Conservation (phyloP, 176 grass and related monocot species). For the Canna indica region DNA sequence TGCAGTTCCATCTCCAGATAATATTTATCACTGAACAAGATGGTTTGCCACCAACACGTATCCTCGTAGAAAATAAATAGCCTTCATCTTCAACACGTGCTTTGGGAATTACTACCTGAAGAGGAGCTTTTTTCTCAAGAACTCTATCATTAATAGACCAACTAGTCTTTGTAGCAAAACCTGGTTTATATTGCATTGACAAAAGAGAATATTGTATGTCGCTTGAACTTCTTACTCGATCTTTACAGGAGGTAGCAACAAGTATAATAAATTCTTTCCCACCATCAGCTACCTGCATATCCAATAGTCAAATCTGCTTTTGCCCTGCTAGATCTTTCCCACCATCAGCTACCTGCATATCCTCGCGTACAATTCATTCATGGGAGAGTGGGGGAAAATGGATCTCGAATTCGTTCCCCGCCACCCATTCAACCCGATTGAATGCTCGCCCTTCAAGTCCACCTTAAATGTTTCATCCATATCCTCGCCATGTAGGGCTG, state of each 20-base stretch:
- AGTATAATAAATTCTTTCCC: constrained; percentile 80
- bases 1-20: constrained; percentile 94
- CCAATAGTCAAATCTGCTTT: constrained; percentile 97
- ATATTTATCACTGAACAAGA: constrained; percentile 79
- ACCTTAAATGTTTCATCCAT: too few species aligned
- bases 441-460: too few species aligned
- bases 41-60: constrained; percentile 83
- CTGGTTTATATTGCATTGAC: constrained; percentile 71
- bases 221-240: constrained; percentile 89
- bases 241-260: constrained; percentile 97
- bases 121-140: constrained; percentile 94
- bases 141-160: constrained; percentile 44
- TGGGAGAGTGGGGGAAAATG: too few species aligned
- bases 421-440: too few species aligned
- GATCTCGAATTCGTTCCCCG: too few species aligned
- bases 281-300: constrained; percentile 75
- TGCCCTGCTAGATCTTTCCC: constrained; percentile 95
- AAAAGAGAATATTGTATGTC: constrained; percentile 91
- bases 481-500: too few species aligned
- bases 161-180: constrained; percentile 44
- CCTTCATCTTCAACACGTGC: constrained; percentile 77
- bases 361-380: too few species aligned
- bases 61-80: constrained; percentile 70
- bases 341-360: too few species aligned
- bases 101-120: constrained; percentile 91